Base-by-base conservation (phyloP, 768 basidiomycete species). In the Cubamyces lactineus region DNA sequence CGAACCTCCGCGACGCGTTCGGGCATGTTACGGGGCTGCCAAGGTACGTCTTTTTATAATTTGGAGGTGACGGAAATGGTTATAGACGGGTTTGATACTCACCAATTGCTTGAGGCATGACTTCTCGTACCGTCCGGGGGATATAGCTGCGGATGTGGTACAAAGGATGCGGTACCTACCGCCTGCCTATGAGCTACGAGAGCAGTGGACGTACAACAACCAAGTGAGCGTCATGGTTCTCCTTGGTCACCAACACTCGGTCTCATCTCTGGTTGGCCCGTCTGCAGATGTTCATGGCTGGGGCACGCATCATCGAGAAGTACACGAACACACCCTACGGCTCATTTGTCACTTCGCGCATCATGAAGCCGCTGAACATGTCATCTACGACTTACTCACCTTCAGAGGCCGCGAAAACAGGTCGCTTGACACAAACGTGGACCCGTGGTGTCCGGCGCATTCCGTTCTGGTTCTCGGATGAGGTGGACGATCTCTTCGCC, bases 351-450 rank as follows among this genome's bases (percentile, higher is more conserved):
- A 61, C 71, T 16, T 71, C 74, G 28, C 78, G 78, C 12, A 75
- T 83, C 17, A 77, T 82, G 55, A 28, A 54, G 0, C 80, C 78
- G 0, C 65, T 82, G 16, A 71, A 72, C n/a, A 82, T 84, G 81
- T 61, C 69, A 0, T 70, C 71, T 0, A 75, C 80, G 3, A 81
- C 79, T 0, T 79, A 76, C 56, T 77, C 74, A 1, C 71, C 74
- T 0, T 51, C 64, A 15, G 70, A 73, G 24, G 81, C 80, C 0
- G 61, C 59, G 17, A 54, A 59, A 7, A 70, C 71, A 0, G 77
- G 78, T 16, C 71, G 70, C 38, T 67, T 73, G 21, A 73, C 73
- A 0, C 75, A 76, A 46, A 68, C 69, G 2, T 79, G 74, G 76
- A 69, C 72, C 1, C 50, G 41, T 13, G 60, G 60, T 11, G 74